Conservation (phyloP, 257 asterid species). For the Solanum okadae region DNA sequence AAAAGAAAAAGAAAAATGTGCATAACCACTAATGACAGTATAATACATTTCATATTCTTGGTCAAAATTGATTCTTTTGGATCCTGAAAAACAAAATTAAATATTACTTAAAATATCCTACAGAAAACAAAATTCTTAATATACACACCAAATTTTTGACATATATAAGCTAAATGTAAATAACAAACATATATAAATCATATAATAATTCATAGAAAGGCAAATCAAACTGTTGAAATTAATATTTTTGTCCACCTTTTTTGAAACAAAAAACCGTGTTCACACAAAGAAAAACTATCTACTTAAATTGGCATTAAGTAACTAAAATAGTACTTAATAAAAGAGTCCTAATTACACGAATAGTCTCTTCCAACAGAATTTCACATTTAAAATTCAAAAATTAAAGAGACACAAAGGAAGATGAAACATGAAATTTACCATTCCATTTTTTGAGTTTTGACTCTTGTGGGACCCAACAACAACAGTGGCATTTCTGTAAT, state of each 20-base stretch:
- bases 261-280: not conserved
- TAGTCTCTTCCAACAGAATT: not conserved
- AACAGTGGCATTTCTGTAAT: not conserved
- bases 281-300: not conserved
- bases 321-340: not conserved
- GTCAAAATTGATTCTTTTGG: not conserved
- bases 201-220: not conserved
- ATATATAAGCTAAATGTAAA: not conserved
- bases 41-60: not conserved
- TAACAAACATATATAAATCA: not conserved
- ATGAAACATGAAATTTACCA: not conserved
- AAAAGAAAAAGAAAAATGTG: not conserved
- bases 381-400: not conserved
- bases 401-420: not conserved
- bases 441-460: not conserved
- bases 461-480: not conserved
- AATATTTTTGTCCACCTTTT: not conserved
- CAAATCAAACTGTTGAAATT: not conserved
- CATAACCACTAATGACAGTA: not conserved
- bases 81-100: not conserved
- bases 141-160: not conserved
- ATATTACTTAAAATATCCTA: not conserved
- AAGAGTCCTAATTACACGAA: not conserved
- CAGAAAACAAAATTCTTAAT: not conserved
- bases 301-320: not conserved